These are phyloP conservation scores for Termitomyces sp. DNA, from an alignment of 768 basidiomycete genomes.

Conservation along the genomic window DNA sequence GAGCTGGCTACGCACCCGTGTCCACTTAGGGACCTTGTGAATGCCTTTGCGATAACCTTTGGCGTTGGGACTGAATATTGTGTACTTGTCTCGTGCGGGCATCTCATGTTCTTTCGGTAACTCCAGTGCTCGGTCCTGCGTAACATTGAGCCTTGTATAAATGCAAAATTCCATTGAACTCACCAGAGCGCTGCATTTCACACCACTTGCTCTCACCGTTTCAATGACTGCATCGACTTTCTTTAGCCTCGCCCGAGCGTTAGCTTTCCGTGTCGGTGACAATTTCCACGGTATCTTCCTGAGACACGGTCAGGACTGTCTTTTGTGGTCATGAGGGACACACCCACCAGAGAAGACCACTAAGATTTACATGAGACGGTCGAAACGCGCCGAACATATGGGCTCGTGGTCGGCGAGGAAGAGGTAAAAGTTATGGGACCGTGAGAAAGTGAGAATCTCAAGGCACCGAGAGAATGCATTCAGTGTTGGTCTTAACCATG, in stretches of 20 bases:
- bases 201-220: conserved; percentile 78
- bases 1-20: conserved; percentile 58
- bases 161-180: conserved; percentile 26
- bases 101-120: conserved; percentile 95
- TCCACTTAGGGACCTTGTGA: conserved; percentile 98
- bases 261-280: conserved; percentile 89
- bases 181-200: conserved; percentile 76
- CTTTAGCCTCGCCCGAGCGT: conserved; percentile 85
- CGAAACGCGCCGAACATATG: conserved; percentile 88
- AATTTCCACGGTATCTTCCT: conserved; percentile 97
- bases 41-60: conserved; percentile 90
- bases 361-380: conserved; percentile 58
- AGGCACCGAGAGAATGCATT: conserved; percentile 18
- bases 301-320: conserved; percentile 12
- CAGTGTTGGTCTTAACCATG: conserved; percentile 36
- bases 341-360: conserved; percentile 84
- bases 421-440: conserved; percentile 25
- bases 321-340: background rate
- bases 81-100: conserved; percentile 93
- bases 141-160: background rate
- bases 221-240: conserved; percentile 93
- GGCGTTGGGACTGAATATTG: conserved; percentile 70
- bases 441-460: conserved; percentile 26
- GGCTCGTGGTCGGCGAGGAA: conserved; percentile 10
- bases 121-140: conserved; percentile 68